Base-by-base conservation (phyloP, 208 protist species). In the Trichomonas vaginalis region DNA sequence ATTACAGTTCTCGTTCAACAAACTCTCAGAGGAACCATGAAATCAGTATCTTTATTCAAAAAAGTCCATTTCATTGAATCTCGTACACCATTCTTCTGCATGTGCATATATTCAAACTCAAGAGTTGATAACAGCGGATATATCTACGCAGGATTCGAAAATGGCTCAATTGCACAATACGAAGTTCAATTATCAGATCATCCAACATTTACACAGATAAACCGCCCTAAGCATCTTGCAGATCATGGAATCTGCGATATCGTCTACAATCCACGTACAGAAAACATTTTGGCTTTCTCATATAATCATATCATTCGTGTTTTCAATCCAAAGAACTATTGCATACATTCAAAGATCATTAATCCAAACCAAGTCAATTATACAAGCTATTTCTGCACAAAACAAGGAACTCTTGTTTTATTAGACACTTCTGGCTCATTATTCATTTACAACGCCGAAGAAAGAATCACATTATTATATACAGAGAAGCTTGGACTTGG, bases 101-200 rank as follows among this genome's bases (percentile, higher is more conserved):
- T 92, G 27, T 92, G 86, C n/a, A 48, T 92, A 48, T 92, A 42
- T n/a, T 45, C 86, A 14, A 92, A 92, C n/a, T 39, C 86, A 39
- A 92, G 40, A 48, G 86, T 92, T 47, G 86, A 92, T 51, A 92
- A 92, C 46, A 92, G 86, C 15, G 86, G 86, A 2, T 51, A 92
- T 92, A 17, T 92, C 15, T 92, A 51, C 46, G 40, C 86, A 32
- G 86, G 86, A 39, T 92, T 92, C 46, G 45, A 92, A 51, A 92
- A 92, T 45, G 86, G 86, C 0, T 39, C 45, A n/a, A 92, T 92
- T 92, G 15, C 27, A 39, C 86, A 92, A 51, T 51, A 56, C 37
- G 86, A 92, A 48, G 86, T 42, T 51, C 86, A 92, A 92, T 51
- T 92, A 56, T 48, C 40, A 39, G 86, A 92, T 35, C 42, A 92